Percentiles rank a stretch among this genome's conserved stretches.
phyloP scores from a whole-genome alignment of 805 yeast genomes.

The Kodamaea sagamina region DNA sequence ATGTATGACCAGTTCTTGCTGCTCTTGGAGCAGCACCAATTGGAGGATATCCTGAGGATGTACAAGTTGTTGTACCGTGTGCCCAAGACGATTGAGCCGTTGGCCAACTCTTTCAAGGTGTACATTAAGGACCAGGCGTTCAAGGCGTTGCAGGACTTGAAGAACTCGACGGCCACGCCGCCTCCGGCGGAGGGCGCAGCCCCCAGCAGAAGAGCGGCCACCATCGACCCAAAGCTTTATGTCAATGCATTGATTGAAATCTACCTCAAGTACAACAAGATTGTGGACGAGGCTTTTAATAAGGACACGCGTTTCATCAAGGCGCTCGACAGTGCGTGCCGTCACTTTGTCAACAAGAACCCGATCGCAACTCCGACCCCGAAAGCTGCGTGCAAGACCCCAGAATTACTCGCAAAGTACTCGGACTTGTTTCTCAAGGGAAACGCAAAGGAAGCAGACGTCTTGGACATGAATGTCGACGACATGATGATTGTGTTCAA shows the following conservation, averaged over 20 bases:
- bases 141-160: slow-evolving; percentile 56
- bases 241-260: slow-evolving; percentile 74
- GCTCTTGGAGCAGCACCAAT: slow-evolving; percentile 72
- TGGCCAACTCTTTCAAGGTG: slow-evolving; percentile 69
- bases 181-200: slow-evolving; percentile 19
- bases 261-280: slow-evolving; percentile 63
- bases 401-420: slow-evolving; percentile 88
- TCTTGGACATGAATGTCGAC: slow-evolving; percentile 72
- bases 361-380: slow-evolving; percentile 71
- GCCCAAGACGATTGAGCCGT: slow-evolving; percentile 73
- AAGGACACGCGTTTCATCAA: slow-evolving; percentile 77
- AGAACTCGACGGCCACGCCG: slow-evolving; percentile 28
- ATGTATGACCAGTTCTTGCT: slow-evolving; percentile 75
- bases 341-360: slow-evolving; percentile 78
- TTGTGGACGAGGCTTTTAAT: slow-evolving; percentile 68
- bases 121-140: slow-evolving; percentile 60
- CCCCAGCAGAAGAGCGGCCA: slow-evolving; percentile 18
- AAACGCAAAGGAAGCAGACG: slow-evolving; percentile 66
- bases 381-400: slow-evolving; percentile 71
- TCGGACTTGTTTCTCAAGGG: slow-evolving; percentile 81
- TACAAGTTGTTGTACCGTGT: slow-evolving; percentile 75
- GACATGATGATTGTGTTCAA: slow-evolving; percentile 86
- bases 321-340: slow-evolving; percentile 88
- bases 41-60: slow-evolving; percentile 75
- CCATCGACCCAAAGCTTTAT: slow-evolving; percentile 72